Evolutionary conservation across 2,329 filamentous ascomycete species (phyloP), one percentile per base, ranked within the genome.

Genomic region (Ophiostoma triangulosporum): DNA sequence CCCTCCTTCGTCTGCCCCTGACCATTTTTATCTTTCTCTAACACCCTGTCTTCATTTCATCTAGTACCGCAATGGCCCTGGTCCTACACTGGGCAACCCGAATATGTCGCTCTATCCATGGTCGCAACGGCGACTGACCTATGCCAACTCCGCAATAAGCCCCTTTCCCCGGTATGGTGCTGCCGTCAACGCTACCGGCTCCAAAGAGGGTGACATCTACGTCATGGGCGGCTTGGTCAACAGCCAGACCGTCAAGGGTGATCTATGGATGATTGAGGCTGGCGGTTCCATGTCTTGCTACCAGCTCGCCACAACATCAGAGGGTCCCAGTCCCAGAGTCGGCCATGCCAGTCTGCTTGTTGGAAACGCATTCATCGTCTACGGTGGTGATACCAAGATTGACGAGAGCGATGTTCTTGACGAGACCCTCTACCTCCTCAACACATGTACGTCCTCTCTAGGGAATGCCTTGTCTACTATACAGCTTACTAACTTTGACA

Each of bases 301-400:
- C 65, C 91, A 90, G 24, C 81, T 98, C 54, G 81, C 86, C 11
- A 96, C 93, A 0, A 93, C 89, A 0, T 86, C 89, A 20, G 93
- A 98, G 68, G 93, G 93, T 0, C 94, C 93, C 1, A 90, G 93
- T 4, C 93, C 94, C 1, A 81, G 93, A 71, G 93, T 98, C 51
- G 93, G 93, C 3, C 93, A 98, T 70, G 78, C 91, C 20, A 94
- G 90, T 73, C 73, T 98, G 63, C 76, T 98, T 15, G 93, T 98
- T 52, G 94, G 94, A 55, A 98, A 98, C 68, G 93, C 93, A 0
- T 98, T 97, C 66, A 98, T 98, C 61, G 93, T 98, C 12, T 98
- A 97, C 64, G 94, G 93, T 50, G 93, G 93, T 64, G 94, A 98
- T 67, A 98, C 93, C 51, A 98, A 98, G 69, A 85, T 95, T 65